These are phyloP conservation scores for Ogataea paraovalis DNA, from an alignment of 805 yeast species.

Conservation along the genomic window DNA sequence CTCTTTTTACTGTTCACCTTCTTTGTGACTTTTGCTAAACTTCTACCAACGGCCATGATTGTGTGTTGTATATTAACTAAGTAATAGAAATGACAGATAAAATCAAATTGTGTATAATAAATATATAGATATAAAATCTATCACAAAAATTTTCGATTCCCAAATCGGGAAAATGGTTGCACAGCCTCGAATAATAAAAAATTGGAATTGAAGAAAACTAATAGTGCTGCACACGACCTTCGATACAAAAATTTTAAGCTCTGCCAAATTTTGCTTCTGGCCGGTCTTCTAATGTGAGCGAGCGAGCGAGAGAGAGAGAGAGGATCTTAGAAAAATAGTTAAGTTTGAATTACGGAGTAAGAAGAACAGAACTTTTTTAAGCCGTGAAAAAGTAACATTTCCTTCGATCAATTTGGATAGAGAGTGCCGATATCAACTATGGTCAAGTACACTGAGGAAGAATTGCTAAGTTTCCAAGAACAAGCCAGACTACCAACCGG, in stretches of 20 bases:
- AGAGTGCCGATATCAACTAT: not conserved
- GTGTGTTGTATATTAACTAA: not conserved
- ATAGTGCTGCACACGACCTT: not conserved
- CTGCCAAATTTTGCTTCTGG: not conserved
- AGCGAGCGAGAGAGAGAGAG: too few species aligned
- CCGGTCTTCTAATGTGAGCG: not conserved
- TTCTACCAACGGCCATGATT: constrained; percentile 43
- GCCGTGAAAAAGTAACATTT: too few species aligned
- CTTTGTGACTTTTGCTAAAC: constrained; percentile 61
- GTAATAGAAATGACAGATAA: not conserved
- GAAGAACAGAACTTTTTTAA: too few species aligned
- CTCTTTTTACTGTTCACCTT: constrained; percentile 51
- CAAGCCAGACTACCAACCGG: constrained; percentile 58
- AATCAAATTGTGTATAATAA: constrained; percentile 1
- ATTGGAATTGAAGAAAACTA: too few species aligned
- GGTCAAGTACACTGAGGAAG: constrained; percentile 61
- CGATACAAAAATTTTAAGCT: too few species aligned
- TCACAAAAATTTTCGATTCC: not conserved
- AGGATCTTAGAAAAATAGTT: too few species aligned
- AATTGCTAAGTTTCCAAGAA: constrained; percentile 54
- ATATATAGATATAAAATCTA: not conserved
- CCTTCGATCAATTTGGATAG: too few species aligned
- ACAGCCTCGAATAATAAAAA: constrained; percentile 5
- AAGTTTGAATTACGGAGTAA: too few species aligned
- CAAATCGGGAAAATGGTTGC: constrained; percentile 1